Base-by-base conservation (phyloP, 208 protist species). In the Leptomonas pyrrhocoris region DNA sequence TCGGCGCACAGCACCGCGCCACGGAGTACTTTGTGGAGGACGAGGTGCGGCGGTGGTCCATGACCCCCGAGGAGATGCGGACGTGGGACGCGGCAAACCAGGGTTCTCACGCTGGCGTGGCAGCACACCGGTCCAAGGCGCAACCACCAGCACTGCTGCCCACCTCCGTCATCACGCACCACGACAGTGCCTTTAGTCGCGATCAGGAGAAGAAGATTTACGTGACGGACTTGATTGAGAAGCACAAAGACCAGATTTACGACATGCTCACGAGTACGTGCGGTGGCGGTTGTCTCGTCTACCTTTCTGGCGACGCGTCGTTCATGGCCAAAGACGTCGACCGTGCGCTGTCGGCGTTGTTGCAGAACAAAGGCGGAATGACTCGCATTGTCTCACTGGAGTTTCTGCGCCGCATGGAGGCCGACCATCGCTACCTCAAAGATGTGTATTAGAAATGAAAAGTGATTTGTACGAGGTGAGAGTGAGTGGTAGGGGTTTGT, bases 291-390 rank as follows among this genome's bases (percentile, higher is more conserved):
- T 84, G 86, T 30, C 42, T 90, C 40, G 23, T 98, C 27, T 98
- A 95, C 73, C 70, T 98, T 12, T 97, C 90, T 53, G 93, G 93
- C 45, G 95, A 99, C 58, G 97, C 95, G 0, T 84, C 84, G 16
- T 64, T 79, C 50, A 98, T 98, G 96, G 95, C 96, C 2, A 84
- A 85, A 58, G 90, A 95, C 55, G 96, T 99, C 11, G 91, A 98
- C 58, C 62, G 80, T 2, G 75, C 91, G 7, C 77, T 99, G 2
- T 21, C 87, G 9, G 63, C 83, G 15, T 53, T 96, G 30, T 67
- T 98, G 21, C 56, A 83, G 53, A 69, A 94, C 36, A 62, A 88
- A 27, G 85, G 91, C 5, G 75, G 66, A 1, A 87, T 86, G 76
- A 85, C 84, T 1, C 67, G 74, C 21, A 21, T 88, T 2, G 79